phyloP scores from a whole-genome alignment of 768 basidiomycete genomes.

The Collybia sordida region DNA sequence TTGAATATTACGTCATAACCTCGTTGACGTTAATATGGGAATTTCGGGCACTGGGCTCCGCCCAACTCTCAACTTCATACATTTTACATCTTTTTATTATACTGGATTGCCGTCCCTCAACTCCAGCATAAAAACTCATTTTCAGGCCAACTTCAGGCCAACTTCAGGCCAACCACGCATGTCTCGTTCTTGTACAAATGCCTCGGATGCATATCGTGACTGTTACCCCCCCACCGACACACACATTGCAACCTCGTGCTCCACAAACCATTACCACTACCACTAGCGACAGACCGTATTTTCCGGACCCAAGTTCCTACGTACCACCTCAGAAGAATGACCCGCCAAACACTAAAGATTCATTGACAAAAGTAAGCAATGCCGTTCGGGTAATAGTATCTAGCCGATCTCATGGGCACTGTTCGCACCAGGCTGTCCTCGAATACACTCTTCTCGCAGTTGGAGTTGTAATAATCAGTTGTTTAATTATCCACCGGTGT shows the following conservation, averaged over 20 bases:
- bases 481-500: constrained; percentile 24
- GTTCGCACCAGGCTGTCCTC: constrained; percentile 21
- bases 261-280: constrained; percentile 3
- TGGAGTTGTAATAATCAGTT: constrained; percentile 19
- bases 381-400: neutral
- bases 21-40: no score
- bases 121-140: no score
- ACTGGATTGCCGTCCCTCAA: no score
- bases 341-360: neutral
- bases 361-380: constrained; percentile 23
- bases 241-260: constrained; percentile 8
- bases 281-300: constrained; percentile 20
- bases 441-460: constrained; percentile 29
- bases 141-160: no score
- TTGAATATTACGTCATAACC: no score
- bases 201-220: neutral
- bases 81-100: no score
- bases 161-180: no score
- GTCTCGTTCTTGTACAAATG: neutral
- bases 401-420: neutral
- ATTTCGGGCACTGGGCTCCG: no score
- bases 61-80: no score
- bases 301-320: constrained; percentile 21
- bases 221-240: neutral
- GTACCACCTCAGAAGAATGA: constrained; percentile 9